Percentiles rank a stretch among this genome's conserved stretches.
These are phyloP conservation scores for Botrytis fabae DNA, from an alignment of 2,329 filamentous ascomycete species.

Conservation along the genomic window DNA sequence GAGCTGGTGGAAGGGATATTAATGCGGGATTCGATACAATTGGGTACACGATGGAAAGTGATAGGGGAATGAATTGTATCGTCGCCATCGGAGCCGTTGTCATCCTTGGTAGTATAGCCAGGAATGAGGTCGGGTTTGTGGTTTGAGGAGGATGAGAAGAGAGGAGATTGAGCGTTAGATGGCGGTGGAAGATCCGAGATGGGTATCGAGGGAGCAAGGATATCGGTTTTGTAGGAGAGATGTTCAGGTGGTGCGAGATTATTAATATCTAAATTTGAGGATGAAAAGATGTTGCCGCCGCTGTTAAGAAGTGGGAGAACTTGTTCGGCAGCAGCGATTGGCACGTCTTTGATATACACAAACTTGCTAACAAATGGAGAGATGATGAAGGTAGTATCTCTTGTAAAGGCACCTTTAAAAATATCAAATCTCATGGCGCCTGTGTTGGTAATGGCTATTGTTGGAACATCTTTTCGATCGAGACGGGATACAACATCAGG, in stretches of 20 bases:
- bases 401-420: conserved; percentile 87
- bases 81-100: conserved; percentile 80
- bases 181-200: not conserved
- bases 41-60: conserved; percentile 75
- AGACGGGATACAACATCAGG: conserved; percentile 63
- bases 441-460: conserved; percentile 80
- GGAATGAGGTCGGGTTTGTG: conserved; percentile 50
- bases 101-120: conserved; percentile 89
- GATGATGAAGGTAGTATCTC: conserved; percentile 80
- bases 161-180: conserved; percentile 1
- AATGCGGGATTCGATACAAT: conserved; percentile 73
- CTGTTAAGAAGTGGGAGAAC: conserved; percentile 62
- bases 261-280: conserved; percentile 37
- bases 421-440: conserved; percentile 94
- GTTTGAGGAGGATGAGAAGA: conserved; percentile 32
- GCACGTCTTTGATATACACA: conserved; percentile 75
- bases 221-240: conserved; percentile 30
- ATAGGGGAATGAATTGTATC: conserved; percentile 81
- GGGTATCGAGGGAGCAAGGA: conserved; percentile 27
- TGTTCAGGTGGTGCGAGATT: conserved; percentile 40
- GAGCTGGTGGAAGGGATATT: conserved; percentile 54
- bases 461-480: conserved; percentile 59
- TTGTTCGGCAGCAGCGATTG: conserved; percentile 71
- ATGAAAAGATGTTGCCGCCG: conserved; percentile 49
- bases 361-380: conserved; percentile 86